These are phyloP conservation scores for Phytophthora pini DNA, from an alignment of 352 stramenopile genomes.

Conservation along the genomic window DNA sequence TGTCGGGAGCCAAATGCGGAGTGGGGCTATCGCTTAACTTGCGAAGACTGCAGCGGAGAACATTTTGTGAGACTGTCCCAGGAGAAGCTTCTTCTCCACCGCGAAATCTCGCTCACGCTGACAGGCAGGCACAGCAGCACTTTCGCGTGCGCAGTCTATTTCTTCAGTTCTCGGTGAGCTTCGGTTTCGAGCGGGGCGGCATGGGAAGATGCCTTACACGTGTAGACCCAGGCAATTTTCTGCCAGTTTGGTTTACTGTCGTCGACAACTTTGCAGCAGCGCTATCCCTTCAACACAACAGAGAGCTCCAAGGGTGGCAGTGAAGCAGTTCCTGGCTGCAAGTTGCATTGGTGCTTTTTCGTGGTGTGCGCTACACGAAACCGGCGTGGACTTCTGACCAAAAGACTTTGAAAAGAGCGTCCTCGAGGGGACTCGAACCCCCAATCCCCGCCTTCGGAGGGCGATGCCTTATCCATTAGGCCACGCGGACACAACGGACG, in stretches of 20 bases:
- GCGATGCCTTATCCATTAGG: slow-evolving; percentile 83
- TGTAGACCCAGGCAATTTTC: no score
- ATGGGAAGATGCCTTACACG: background rate
- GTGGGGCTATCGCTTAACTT: background rate
- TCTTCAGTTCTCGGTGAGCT: slow-evolving; percentile 8
- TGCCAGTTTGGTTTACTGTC: no score
- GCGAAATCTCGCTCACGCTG: background rate
- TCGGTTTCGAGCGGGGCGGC: background rate
- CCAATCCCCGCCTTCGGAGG: slow-evolving; percentile 75
- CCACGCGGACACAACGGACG: slow-evolving; percentile 30
- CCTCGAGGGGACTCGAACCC: slow-evolving; percentile 76
- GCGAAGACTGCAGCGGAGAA: slow-evolving; percentile 4
- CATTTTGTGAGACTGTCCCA: slow-evolving; percentile 9
- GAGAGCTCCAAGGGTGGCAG: no score
- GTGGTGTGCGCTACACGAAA: slow-evolving; percentile 7
- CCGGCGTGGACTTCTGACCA: background rate
- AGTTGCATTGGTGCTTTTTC: background rate
- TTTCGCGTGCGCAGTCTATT: background rate
- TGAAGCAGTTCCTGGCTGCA: background rate
- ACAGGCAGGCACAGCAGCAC: background rate
- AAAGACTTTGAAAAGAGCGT: slow-evolving; percentile 23
- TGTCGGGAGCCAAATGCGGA: slow-evolving; percentile 6
- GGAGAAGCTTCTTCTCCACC: background rate
- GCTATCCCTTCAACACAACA: background rate
- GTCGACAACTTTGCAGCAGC: background rate